A percentile compares a stretch with the other conserved stretches of the same genome.
These are phyloP conservation scores for Fraxinus anomala DNA, from an alignment of 257 asterid genomes.

Conservation along the genomic window DNA sequence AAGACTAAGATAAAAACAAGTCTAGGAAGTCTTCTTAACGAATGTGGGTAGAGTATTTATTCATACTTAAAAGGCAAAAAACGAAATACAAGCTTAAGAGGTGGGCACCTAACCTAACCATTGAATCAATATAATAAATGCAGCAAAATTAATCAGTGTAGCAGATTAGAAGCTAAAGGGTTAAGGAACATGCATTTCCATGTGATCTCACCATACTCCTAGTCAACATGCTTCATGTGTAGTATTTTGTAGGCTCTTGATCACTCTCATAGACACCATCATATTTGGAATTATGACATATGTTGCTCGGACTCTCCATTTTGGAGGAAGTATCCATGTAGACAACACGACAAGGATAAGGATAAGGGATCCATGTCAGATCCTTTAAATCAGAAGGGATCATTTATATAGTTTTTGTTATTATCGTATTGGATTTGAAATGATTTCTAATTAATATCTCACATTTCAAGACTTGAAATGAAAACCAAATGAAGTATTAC, in stretches of 20 bases:
- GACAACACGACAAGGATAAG: neutral
- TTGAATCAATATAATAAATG: neutral
- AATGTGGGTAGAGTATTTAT: neutral
- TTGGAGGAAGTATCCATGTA: too few species aligned
- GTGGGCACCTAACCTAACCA: neutral
- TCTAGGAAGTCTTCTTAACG: neutral
- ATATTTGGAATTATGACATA: too few species aligned
- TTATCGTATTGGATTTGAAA: neutral
- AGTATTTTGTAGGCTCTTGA: too few species aligned
- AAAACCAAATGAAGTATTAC: too few species aligned
- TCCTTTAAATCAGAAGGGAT: neutral
- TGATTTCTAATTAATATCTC: neutral
- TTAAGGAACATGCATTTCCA: neutral
- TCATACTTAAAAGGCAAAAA: neutral
- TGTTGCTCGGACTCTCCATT: too few species aligned
- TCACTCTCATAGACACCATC: too few species aligned
- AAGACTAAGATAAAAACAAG: neutral
- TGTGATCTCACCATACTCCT: too few species aligned
- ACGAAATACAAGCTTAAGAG: neutral
- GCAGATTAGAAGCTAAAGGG: neutral
- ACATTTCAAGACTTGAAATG: neutral
- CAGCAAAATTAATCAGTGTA: neutral
- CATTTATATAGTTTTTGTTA: neutral
- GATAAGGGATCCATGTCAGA: neutral
- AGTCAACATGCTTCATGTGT: too few species aligned